Base-by-base conservation (phyloP, 192 early-diverging fungal species). In the Dissophora globulifera region DNA sequence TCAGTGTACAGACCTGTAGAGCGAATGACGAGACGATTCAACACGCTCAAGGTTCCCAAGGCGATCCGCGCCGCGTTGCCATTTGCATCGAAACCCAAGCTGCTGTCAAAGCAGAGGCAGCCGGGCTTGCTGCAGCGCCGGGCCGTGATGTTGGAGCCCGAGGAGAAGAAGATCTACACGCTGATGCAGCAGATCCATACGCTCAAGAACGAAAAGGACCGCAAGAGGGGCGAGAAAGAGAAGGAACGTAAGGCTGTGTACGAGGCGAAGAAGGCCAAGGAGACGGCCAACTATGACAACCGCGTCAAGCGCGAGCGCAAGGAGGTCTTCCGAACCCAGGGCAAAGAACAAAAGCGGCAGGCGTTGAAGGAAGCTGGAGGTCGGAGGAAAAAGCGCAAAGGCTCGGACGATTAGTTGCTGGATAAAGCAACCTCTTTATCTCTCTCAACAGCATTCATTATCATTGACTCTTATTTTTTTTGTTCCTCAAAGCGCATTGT, bases 31-130 rank as follows among this genome's bases (percentile, higher is more conserved):
- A 85, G 94, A 61, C 85, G 88, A 43, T 96, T 97, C 82, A 93
- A 94, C 63, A 84, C 87, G 23, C 86, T 98, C 64, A 80, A 85
- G 48, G 84, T 98, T 6, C 92, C 96, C 31, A 93, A 93, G 80
- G 56, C 86, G 0, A 86, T 99, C 50, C 90, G 94, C 67, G 80
- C 91, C 15, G 83, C 87, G 30, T 82, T 98, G 63, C 96, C 96
- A 30, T 98, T 97, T 79, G 93, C 92, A 27, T 87, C 89, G 51
- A 95, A 93, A 79, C 94, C 93, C 58, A 98, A 98, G 85, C 20
- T 85, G 22, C 41, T 83, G 22, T 51, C 72, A 6, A 81, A 87
- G 50, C 83, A 82, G 49, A 84, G 81, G 48, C 82, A 85, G 45
- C 80, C 69, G 25, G 68, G 83, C 3, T 84, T 85, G 42, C 17